Conservation (phyloP, 2,329 filamentous ascomycete species). For the Penicillium glabrum region DNA sequence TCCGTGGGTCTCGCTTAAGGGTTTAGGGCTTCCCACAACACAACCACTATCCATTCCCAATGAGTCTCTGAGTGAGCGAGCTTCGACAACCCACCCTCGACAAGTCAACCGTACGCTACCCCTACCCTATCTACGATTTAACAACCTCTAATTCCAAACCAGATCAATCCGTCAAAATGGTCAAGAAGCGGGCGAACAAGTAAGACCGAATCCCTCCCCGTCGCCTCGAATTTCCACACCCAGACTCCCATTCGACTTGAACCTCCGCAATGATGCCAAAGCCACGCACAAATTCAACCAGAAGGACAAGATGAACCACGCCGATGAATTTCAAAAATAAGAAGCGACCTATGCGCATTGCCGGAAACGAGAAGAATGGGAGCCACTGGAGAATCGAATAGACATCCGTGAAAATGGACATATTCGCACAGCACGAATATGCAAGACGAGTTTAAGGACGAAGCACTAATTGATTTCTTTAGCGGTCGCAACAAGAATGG, state of each 20-base stretch:
- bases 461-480: constrained; percentile 29
- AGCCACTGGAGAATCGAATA: constrained; percentile 12
- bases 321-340: not conserved
- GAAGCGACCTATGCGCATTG: constrained; percentile 18
- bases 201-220: constrained; percentile 45
- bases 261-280: constrained; percentile 27
- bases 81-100: constrained; percentile 41
- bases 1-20: constrained; percentile 38
- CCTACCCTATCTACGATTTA: constrained; percentile 18
- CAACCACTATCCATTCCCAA: constrained; percentile 35
- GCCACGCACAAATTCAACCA: constrained; percentile 5
- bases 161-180: constrained; percentile 62
- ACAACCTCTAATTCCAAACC: constrained; percentile 23
- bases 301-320: not conserved
- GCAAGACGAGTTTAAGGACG: constrained; percentile 13
- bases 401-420: not conserved
- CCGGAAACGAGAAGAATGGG: constrained; percentile 18
- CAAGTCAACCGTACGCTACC: constrained; percentile 40
- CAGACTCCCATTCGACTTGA: constrained; percentile 28
- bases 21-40: constrained; percentile 42
- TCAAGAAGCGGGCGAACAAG: constrained; percentile 76
- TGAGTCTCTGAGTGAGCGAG: constrained; percentile 34
- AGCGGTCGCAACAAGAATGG: constrained; percentile 99
- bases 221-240: constrained; percentile 12
- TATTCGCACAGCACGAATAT: constrained; percentile 3